Percentiles rank a stretch among this genome's conserved stretches.
phyloP scores from a whole-genome alignment of 1,284 basidiomycete species.

The Apiotrichum sp. region DNA sequence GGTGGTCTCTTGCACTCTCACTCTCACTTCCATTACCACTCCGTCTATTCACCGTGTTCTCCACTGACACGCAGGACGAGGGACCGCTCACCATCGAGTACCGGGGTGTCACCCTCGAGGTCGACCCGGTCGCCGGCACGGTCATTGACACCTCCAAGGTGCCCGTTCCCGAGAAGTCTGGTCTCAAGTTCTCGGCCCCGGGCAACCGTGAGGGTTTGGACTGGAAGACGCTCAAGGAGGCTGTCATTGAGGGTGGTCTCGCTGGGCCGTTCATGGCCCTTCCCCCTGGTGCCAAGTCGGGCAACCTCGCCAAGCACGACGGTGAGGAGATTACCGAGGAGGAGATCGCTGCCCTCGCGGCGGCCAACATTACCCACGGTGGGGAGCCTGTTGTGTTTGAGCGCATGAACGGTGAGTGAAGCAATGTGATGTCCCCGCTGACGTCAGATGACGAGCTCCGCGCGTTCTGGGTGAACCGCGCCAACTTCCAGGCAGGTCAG shows the following conservation, averaged over 20 bases:
- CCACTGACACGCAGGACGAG: slow-evolving; percentile 47
- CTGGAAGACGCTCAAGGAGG: slow-evolving; percentile 50
- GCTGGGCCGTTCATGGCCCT: slow-evolving; percentile 37
- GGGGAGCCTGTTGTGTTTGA: slow-evolving; percentile 39
- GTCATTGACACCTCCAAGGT: slow-evolving; percentile 38
- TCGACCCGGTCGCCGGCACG: slow-evolving; percentile 57
- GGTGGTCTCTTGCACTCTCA: no score
- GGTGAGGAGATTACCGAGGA: slow-evolving; percentile 48
- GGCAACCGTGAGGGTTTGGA: slow-evolving; percentile 39
- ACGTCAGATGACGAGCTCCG: slow-evolving; percentile 59
- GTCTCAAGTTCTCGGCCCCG: slow-evolving; percentile 40
- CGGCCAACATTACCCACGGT: slow-evolving; percentile 46
- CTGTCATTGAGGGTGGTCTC: slow-evolving; percentile 32
- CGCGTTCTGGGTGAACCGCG: slow-evolving; percentile 68
- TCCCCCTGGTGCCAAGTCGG: slow-evolving; percentile 44
- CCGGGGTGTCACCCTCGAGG: slow-evolving; percentile 62
- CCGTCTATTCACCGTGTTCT: neutral
- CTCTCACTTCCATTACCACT: no score
- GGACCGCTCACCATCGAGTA: slow-evolving; percentile 48
- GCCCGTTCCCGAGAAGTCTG: slow-evolving; percentile 47
- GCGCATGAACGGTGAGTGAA: slow-evolving; percentile 30
- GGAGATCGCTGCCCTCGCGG: slow-evolving; percentile 46
- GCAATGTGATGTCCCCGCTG: slow-evolving; percentile 1
- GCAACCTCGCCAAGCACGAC: slow-evolving; percentile 48
- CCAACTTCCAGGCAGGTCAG: slow-evolving; percentile 52